Evolutionary conservation across 768 basidiomycete genomes (phyloP).

Genomic region (Sporobolomyces phaffii): DNA sequence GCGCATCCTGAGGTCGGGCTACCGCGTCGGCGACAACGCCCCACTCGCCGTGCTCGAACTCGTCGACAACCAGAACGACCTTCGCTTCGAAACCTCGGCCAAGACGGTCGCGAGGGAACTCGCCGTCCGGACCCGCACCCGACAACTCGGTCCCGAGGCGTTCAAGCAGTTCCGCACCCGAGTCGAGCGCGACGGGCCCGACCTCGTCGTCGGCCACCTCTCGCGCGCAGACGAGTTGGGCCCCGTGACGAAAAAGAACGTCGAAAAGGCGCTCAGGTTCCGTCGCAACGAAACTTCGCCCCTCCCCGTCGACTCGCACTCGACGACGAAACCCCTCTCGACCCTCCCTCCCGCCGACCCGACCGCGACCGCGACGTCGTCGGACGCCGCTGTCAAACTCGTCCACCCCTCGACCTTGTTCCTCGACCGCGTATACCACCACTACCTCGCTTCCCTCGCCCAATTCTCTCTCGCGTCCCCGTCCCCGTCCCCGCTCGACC

Average conservation of each 20-base stretch:
- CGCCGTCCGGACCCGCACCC: constrained; percentile 27
- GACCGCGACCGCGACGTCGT: too few relatives aligned
- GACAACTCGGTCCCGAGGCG: neutral
- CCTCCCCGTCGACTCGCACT: neutral
- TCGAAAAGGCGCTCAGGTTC: constrained; percentile 39
- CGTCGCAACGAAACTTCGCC: neutral
- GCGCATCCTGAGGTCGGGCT: constrained; percentile 83
- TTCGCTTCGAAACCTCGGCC: constrained; percentile 81
- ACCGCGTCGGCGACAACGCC: constrained; percentile 84
- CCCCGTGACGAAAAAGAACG: constrained; percentile 33
- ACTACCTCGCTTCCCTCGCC: constrained; percentile 36
- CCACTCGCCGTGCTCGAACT: constrained; percentile 84
- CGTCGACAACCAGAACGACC: constrained; percentile 87
- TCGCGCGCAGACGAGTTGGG: constrained; percentile 4
- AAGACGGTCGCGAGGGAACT: constrained; percentile 81
- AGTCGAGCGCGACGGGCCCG: constrained; percentile 17
- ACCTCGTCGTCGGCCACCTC: neutral
- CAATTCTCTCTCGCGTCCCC: constrained; percentile 18
- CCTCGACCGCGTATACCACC: constrained; percentile 38
- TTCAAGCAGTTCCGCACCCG: constrained; percentile 9
- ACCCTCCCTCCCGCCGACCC: neutral
- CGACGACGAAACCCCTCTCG: neutral
- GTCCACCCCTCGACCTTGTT: constrained; percentile 24
- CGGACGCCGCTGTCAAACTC: neutral
- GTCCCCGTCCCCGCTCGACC: neutral